Evolutionary conservation across 352 stramenopile genomes (phyloP).

Genomic region (Thalassiosira sp.): DNA sequence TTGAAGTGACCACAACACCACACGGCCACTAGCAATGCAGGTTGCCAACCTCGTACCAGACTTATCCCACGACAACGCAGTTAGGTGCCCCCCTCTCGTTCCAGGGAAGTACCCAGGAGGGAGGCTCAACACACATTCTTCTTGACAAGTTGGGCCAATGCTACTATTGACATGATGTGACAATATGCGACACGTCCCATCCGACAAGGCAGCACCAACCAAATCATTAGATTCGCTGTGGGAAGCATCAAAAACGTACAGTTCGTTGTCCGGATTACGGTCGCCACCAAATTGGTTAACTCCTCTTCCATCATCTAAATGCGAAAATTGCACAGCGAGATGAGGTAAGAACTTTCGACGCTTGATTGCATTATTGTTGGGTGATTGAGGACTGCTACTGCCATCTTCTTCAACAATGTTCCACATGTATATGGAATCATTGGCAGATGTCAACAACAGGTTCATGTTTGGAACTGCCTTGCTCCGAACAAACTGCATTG

Average conservation of each 20-base stretch:
- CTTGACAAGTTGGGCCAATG: constrained; percentile 6
- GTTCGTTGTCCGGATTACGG: constrained; percentile 70
- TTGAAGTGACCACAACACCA: constrained; percentile 67
- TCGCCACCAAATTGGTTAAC: constrained; percentile 65
- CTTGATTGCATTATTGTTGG: constrained; percentile 9
- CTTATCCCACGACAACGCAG: constrained; percentile 73
- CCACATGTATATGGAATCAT: constrained; percentile 80
- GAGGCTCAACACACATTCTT: constrained; percentile 34
- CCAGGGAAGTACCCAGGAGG: constrained; percentile 33
- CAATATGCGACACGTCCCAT: constrained; percentile 64
- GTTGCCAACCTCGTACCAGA: constrained; percentile 66
- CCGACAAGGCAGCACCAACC: constrained; percentile 70
- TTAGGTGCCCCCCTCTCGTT: constrained; percentile 59
- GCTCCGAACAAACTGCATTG: constrained; percentile 74
- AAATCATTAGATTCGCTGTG: constrained; percentile 67
- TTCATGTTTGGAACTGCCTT: constrained; percentile 28
- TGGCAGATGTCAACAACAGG: constrained; percentile 69
- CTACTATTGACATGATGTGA: not conserved
- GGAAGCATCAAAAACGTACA: constrained; percentile 78
- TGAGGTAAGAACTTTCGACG: constrained; percentile 17
- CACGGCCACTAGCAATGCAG: constrained; percentile 67
- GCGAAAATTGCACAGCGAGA: constrained; percentile 21
- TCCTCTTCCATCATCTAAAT: constrained; percentile 16
- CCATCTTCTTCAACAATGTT: constrained; percentile 42
- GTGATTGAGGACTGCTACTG: constrained; percentile 1